Conservation (phyloP, 495 filamentous ascomycete species). For the Clavariopsis aquatica region DNA sequence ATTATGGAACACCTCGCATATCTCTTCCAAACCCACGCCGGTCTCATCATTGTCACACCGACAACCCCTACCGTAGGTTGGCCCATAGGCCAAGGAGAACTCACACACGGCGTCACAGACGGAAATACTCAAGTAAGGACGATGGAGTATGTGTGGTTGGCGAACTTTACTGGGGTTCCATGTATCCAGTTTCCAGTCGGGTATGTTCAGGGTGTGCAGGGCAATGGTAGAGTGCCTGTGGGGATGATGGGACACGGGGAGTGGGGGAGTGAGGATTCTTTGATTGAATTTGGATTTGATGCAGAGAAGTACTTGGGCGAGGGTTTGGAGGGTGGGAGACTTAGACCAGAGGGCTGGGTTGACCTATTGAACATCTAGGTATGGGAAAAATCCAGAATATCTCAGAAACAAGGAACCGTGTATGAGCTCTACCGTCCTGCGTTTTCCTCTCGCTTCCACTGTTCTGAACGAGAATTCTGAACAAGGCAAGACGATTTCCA, state of each 20-base stretch:
- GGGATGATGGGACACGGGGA: slow-evolving; percentile 89
- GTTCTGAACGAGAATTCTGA: too few species aligned
- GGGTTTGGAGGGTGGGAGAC: slow-evolving; percentile 46
- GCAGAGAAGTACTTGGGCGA: slow-evolving; percentile 58
- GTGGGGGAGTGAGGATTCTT: slow-evolving; percentile 81
- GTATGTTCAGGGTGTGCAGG: slow-evolving; percentile 56
- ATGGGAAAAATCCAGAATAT: too few species aligned
- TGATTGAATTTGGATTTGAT: slow-evolving; percentile 74
- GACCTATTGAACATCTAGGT: slow-evolving; percentile 45
- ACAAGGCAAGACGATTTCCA: too few species aligned
- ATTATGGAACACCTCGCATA: slow-evolving; percentile 81
- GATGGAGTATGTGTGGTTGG: slow-evolving; percentile 88
- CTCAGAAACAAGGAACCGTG: neutral
- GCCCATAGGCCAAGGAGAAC: slow-evolving; percentile 59
- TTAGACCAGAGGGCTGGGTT: slow-evolving; percentile 49
- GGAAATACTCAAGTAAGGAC: slow-evolving; percentile 69
- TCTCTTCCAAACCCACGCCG: slow-evolving; percentile 71
- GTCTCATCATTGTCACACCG: slow-evolving; percentile 76
- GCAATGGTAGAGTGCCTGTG: slow-evolving; percentile 64
- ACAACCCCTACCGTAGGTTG: slow-evolving; percentile 78
- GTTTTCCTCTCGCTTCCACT: too few species aligned
- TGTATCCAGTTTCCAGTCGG: slow-evolving; percentile 78
- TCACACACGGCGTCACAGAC: slow-evolving; percentile 70
- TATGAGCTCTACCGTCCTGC: too few species aligned
- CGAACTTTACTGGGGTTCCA: slow-evolving; percentile 81